Evolutionary conservation across 1,139 yeast species (phyloP), one percentile per base, ranked within the genome.

Genomic region (Kodamaea suecica): DNA sequence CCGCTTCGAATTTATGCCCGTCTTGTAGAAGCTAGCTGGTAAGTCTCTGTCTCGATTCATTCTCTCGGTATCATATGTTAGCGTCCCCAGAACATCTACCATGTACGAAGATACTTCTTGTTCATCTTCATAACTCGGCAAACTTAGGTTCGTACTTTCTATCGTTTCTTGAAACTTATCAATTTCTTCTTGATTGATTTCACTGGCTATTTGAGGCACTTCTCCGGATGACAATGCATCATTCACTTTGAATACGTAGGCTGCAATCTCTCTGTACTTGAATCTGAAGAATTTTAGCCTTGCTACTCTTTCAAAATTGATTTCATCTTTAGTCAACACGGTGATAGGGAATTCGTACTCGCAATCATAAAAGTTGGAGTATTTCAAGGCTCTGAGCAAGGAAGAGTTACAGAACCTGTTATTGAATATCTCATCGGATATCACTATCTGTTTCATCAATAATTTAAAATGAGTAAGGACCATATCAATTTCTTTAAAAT

Each of bases 1-100:
- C 10, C 47, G 30, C 13, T 25, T 21, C 1, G 55, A 37, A 11
- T 38, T 27, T 14, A 59, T 47, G 2, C 52, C 53, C n/a, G 40
- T 38, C 6, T 23, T 17, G 34, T 38, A 43, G 13, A 43, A 23
- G 3, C 26, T 17, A 2, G 31, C 23, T 2, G 50, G 48, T 24
- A 41, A 39, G 28, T 45, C 42, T 15, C 25, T 33, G 9, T n/a
- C 21, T 6, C 17, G 23, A 10, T 21, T 17, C 5, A 29, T 14
- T 5, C 34, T 21, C 11, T 29, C 29, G 17, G 31, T 30, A 21
- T 37, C 31, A 17, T 20, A 37, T 2, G 35, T 36, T 5, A 24
- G 16, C 14, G 31, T 6, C 8, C 29, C 40, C 13, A 26, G 34
- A 5, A 29, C 32, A 11, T 23, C 26, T 13, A 30, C 21, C 19